These are phyloP conservation scores for Monosporozyma siamensis DNA, from an alignment of 805 yeast species.

Conservation along the genomic window DNA sequence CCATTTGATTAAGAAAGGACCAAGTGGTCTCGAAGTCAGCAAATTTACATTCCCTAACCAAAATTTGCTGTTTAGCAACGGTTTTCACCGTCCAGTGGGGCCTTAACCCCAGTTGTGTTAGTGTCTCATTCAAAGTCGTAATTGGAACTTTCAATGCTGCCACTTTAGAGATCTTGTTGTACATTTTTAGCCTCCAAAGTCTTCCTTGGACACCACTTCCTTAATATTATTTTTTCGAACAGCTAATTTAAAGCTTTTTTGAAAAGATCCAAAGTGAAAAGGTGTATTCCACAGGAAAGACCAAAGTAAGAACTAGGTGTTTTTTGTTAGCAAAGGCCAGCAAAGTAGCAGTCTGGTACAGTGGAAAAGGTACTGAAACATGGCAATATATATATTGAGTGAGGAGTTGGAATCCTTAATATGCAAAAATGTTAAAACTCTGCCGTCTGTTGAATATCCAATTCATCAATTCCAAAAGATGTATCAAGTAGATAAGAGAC, in stretches of 20 bases:
- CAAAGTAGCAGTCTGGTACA: too few relatives aligned
- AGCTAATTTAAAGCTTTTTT: neutral
- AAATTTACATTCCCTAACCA: constrained; percentile 26
- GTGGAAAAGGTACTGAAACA: too few relatives aligned
- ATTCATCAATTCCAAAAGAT: constrained; percentile 15
- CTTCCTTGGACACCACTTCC: too few relatives aligned
- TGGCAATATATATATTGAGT: constrained; percentile 17
- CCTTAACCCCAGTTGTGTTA: neutral
- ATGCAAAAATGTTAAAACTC: constrained; percentile 20
- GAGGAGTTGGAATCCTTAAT: constrained; percentile 24
- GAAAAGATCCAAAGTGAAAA: neutral
- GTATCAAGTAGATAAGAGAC: constrained; percentile 12
- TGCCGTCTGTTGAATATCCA: constrained; percentile 17
- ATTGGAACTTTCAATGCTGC: constrained; percentile 25
- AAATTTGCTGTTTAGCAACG: neutral
- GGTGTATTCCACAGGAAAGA: too few relatives aligned
- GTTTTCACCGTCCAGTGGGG: neutral
- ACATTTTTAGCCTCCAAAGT: too few relatives aligned
- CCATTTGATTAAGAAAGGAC: constrained; percentile 51
- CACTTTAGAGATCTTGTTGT: constrained; percentile 30
- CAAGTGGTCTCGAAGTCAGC: constrained; percentile 53
- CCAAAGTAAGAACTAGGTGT: too few relatives aligned
- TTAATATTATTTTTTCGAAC: too few relatives aligned
- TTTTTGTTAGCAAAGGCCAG: too few relatives aligned
- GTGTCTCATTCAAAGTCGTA: constrained; percentile 13